A percentile compares a stretch with the other conserved stretches of the same genome.
Conservation (phyloP, 2,329 filamentous ascomycete species). For the Paecilomyces sp. region DNA sequence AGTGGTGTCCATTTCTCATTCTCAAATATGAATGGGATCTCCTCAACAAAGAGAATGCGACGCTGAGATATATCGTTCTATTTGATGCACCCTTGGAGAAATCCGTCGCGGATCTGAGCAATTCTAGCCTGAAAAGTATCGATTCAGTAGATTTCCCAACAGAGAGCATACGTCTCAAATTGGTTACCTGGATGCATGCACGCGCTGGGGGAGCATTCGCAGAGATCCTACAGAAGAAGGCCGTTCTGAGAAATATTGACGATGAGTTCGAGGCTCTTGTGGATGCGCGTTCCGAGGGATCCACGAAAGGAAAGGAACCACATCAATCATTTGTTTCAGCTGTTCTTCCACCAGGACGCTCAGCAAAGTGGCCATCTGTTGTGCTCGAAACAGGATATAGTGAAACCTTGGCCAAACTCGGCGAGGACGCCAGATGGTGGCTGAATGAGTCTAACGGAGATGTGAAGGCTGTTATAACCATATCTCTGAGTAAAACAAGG, state of each 20-base stretch:
- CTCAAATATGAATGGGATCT: not conserved
- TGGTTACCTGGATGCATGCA: not conserved
- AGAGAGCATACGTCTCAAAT: not conserved
- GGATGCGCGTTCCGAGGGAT: not conserved
- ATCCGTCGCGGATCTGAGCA: not conserved
- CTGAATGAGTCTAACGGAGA: conserved; percentile 2
- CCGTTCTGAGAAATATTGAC: not conserved
- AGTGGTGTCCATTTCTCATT: conserved; percentile 15
- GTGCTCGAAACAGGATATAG: conserved; percentile 4
- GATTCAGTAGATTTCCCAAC: not conserved
- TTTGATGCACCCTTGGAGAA: not conserved
- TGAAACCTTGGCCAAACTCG: conserved; percentile 1
- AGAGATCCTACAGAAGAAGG: not conserved
- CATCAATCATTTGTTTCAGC: conserved; percentile 1
- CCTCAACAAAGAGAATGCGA: not conserved
- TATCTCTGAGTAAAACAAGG: not conserved
- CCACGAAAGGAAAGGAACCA: conserved; percentile 1
- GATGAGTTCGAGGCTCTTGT: not conserved
- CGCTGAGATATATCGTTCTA: not conserved
- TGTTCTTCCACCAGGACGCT: conserved; percentile 1
- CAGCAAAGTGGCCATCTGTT: conserved; percentile 2
- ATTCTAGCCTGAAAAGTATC: not conserved
- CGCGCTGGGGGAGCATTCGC: not conserved
- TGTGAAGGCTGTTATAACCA: conserved; percentile 1
- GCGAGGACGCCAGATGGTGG: conserved; percentile 4